These are phyloP conservation scores for Oryza coarctata DNA, from an alignment of 176 grass and related monocot genomes.

Conservation along the genomic window DNA sequence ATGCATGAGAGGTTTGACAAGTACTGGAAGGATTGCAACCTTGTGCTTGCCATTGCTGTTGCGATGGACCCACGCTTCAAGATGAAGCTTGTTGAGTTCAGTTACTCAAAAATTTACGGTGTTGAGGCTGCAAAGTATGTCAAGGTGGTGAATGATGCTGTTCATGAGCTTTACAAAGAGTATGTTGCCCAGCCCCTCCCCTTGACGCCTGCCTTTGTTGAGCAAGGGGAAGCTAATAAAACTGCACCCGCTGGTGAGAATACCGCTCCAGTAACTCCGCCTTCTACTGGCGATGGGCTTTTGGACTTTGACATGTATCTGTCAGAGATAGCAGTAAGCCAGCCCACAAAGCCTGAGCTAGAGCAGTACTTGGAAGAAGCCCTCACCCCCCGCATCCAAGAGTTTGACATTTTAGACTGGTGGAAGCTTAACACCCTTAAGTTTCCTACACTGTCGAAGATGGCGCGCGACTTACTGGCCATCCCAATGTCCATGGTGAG, in stretches of 20 bases:
- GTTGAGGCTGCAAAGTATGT: constrained; percentile 65
- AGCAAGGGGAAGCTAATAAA: constrained; percentile 45
- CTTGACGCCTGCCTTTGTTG: constrained; percentile 49
- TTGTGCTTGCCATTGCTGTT: constrained; percentile 81
- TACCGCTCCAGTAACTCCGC: constrained; percentile 8
- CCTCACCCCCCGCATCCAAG: constrained; percentile 63
- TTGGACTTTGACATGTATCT: constrained; percentile 83
- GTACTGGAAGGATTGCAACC: constrained; percentile 92
- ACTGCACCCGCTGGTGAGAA: constrained; percentile 24
- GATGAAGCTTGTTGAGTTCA: constrained; percentile 90
- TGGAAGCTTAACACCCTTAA: constrained; percentile 83
- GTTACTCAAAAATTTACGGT: constrained; percentile 89
- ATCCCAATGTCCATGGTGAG: constrained; percentile 90
- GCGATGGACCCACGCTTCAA: constrained; percentile 96
- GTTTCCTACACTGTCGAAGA: constrained; percentile 76
- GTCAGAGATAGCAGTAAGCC: constrained; percentile 70
- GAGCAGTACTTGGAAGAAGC: constrained; percentile 87
- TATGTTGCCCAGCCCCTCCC: constrained; percentile 61
- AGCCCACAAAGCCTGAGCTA: constrained; percentile 65
- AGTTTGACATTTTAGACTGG: constrained; percentile 83
- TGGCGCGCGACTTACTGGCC: constrained; percentile 70
- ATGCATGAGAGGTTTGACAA: constrained; percentile 98
- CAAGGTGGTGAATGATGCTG: constrained; percentile 67
- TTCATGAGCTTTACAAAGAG: constrained; percentile 80
- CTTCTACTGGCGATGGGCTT: constrained; percentile 54